Evolutionary conservation across 371 early-diverging fungal genomes (phyloP).

Genomic region (Capniomyces stellatus): DNA sequence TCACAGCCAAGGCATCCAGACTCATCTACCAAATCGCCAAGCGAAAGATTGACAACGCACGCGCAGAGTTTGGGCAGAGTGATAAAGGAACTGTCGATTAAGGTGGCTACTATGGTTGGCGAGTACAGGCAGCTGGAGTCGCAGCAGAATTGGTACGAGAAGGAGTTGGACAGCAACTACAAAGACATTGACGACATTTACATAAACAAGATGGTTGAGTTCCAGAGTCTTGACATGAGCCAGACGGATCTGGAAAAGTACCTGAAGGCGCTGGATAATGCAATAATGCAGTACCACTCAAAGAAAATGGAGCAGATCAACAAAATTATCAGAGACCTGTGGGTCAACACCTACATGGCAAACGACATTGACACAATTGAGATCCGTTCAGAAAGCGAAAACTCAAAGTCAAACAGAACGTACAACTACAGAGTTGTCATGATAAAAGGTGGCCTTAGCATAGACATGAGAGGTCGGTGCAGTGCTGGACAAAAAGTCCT

Average conservation of each 20-base stretch:
- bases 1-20: not conserved
- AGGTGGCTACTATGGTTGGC: conserved; percentile 54
- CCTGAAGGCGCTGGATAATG: conserved; percentile 65
- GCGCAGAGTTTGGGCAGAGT: conserved; percentile 10
- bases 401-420: conserved; percentile 39
- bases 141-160: conserved; percentile 32
- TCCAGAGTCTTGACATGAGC: conserved; percentile 61
- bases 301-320: conserved; percentile 97
- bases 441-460: conserved; percentile 75
- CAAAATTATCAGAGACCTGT: conserved; percentile 88
- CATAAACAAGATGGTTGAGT: conserved; percentile 38
- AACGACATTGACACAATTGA: conserved; percentile 93
- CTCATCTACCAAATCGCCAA: not conserved
- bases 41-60: conserved; percentile 4
- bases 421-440: conserved; percentile 97
- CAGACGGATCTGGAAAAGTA: conserved; percentile 71
- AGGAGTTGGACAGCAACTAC: conserved; percentile 60
- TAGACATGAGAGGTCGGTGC: conserved; percentile 98
- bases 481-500: conserved; percentile 99
- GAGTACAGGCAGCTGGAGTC: conserved; percentile 71
- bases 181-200: conserved; percentile 50
- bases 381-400: conserved; percentile 77
- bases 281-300: conserved; percentile 90
- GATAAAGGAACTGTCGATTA: conserved; percentile 14
- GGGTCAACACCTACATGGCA: conserved; percentile 91